These are phyloP conservation scores for Colletotrichum eleusines DNA, from an alignment of 2,329 filamentous ascomycete species.

Conservation along the genomic window DNA sequence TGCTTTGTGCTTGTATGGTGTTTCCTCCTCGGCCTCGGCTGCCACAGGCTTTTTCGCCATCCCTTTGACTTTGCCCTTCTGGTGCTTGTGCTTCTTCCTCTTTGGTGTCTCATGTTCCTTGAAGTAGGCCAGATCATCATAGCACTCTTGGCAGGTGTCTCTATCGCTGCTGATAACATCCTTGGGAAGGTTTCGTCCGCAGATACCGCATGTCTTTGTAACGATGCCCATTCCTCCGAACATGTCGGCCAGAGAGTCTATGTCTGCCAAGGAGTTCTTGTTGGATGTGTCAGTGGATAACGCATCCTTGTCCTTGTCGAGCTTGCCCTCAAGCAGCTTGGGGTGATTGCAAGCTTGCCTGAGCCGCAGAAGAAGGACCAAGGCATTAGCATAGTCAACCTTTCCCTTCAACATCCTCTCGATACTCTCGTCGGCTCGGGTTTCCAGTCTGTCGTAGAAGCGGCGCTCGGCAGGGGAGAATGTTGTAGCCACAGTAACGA, in stretches of 20 bases:
- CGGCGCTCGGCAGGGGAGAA: conserved; percentile 84
- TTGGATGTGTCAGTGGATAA: conserved; percentile 67
- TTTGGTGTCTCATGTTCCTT: conserved; percentile 59
- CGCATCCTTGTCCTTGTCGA: conserved; percentile 89
- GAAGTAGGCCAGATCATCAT: conserved; percentile 77
- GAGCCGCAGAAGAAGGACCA: conserved; percentile 90
- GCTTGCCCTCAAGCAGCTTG: conserved; percentile 84
- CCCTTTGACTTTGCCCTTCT: conserved; percentile 48
- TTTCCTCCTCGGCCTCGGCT: conserved; percentile 26
- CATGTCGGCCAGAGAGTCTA: conserved; percentile 87
- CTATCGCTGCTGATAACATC: conserved; percentile 56
- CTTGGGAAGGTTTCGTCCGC: conserved; percentile 74
- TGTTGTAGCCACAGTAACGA: conserved; percentile 81
- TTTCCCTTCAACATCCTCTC: conserved; percentile 88
- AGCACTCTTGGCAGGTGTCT: conserved; percentile 79
- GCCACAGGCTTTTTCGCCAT: conserved; percentile 43
- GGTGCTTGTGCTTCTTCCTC: conserved; percentile 57
- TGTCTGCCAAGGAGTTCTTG: conserved; percentile 69
- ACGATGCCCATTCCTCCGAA: conserved; percentile 86
- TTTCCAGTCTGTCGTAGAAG: conserved; percentile 88
- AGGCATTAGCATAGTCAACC: conserved; percentile 91
- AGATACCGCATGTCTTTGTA: conserved; percentile 85
- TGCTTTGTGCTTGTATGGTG: conserved; percentile 44
- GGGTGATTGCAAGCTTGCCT: conserved; percentile 97
- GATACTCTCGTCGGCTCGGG: conserved; percentile 86